phyloP scores from a whole-genome alignment of 257 asterid species.

The Osmanthus fragrans region DNA sequence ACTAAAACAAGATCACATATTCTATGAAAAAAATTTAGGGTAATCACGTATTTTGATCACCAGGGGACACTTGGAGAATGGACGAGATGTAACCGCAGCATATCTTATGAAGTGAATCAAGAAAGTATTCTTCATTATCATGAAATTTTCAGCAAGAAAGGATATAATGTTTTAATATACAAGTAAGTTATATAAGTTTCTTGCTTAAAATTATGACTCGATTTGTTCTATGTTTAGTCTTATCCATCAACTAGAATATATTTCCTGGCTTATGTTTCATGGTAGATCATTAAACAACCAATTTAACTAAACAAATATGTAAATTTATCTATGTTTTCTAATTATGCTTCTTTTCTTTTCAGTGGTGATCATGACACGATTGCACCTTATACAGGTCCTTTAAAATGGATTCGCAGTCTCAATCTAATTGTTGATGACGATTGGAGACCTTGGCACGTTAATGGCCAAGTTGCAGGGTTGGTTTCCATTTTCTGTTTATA shows the following conservation, averaged over 20 bases:
- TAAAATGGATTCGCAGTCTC: slow-evolving; percentile 24
- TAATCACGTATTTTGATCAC: not conserved
- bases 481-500: not conserved
- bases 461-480: slow-evolving; percentile 53
- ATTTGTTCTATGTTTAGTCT: not conserved
- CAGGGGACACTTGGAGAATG: slow-evolving; percentile 30
- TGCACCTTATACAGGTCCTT: slow-evolving; percentile 18
- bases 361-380: slow-evolving; percentile 31
- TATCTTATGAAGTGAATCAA: not conserved
- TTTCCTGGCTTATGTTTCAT: not conserved
- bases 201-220: not conserved
- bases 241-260: not conserved
- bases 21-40: too few relatives aligned
- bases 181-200: slow-evolving; percentile 9
- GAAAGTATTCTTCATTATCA: slow-evolving; percentile 23
- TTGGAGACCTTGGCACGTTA: slow-evolving; percentile 37
- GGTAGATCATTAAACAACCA: not conserved
- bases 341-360: too few relatives aligned
- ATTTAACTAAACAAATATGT: not conserved
- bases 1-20: too few relatives aligned
- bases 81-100: slow-evolving; percentile 23
- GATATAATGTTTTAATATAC: slow-evolving; percentile 22
- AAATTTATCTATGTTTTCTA: too few relatives aligned
- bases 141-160: slow-evolving; percentile 14
- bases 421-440: slow-evolving; percentile 11